A percentile compares a stretch with the other conserved stretches of the same genome.
Evolutionary conservation across 306 rosid species (phyloP).

Genomic region (Lathyrus oleraceus): DNA sequence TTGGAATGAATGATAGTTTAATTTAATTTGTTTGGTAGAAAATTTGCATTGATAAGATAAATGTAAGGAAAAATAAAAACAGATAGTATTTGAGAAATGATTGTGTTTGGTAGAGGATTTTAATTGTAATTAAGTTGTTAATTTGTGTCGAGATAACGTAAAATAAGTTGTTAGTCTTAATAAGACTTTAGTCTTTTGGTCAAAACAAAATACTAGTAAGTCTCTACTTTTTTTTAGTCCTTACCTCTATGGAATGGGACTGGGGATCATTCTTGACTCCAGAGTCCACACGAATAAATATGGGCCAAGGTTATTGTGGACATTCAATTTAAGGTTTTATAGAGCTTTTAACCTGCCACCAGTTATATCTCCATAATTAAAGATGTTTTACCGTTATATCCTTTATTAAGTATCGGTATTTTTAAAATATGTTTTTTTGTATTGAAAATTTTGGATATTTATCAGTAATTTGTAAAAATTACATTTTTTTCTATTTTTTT

Average conservation of each 20-base stretch:
- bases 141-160: neutral
- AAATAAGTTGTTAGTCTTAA: neutral
- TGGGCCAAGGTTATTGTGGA: neutral
- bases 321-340: too few relatives aligned
- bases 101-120: constrained; percentile 16
- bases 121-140: neutral
- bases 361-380: too few relatives aligned
- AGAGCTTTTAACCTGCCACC: too few relatives aligned
- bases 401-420: too few relatives aligned
- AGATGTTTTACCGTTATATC: too few relatives aligned
- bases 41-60: neutral
- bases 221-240: neutral
- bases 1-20: neutral
- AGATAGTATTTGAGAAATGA: neutral
- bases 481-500: too few relatives aligned
- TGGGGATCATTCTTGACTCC: neutral
- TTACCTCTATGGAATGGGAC: neutral
- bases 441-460: too few relatives aligned
- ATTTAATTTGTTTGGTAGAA: neutral
- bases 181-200: neutral
- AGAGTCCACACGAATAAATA: neutral
- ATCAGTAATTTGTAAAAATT: too few relatives aligned
- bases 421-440: too few relatives aligned
- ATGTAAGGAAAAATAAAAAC: neutral
- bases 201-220: neutral